Base-by-base conservation (phyloP, 352 stramenopile species). In the Pythium dissimile region DNA sequence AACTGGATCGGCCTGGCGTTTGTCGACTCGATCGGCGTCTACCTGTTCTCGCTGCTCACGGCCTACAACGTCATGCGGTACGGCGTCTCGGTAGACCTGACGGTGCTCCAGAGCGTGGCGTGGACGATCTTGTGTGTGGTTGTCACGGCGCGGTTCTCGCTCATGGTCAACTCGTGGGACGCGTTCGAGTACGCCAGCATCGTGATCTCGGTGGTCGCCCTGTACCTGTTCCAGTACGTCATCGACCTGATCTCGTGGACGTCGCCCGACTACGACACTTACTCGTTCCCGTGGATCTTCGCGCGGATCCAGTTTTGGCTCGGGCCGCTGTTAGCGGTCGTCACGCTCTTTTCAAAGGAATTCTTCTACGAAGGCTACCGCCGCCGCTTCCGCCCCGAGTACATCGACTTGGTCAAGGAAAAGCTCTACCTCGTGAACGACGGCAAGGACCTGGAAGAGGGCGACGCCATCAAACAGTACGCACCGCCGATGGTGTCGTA, bases 101-200 rank as follows among this genome's bases (percentile, higher is more conserved):
- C 80, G 16, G 80, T 86, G 48, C 63, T 94, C 23, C 42, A 86
- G 46, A 80, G 72, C 2, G 54, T 89, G 5, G 80, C 68, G 23
- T 94, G 84, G 84, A 94, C 84, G 0, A 67, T 89, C 34, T 53
- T 94, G 1, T 92, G 82, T 50, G 65, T 92, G 24, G 77, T 89
- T 18, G 80, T 94, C 27, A 92, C 86, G 30, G 76, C 73, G 2
- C 82, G 84, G 1, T 88, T 92, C 56, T 88, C 75, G 30, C 57
- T 92, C 38, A 79, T 94, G 71, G 80, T 92, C 11, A 88, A 89
- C 41, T 87, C 82, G 21, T 94, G 84, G 84, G 82, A 92, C 46
- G 27, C 72, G 26, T 70, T 92, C 9, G 75, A 88, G 42, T 38
- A 82, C 43, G 53, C 49, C n/a, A 76, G 71, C 16, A 78, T 94